Percentiles rank a stretch among this genome's conserved stretches.
phyloP scores from a whole-genome alignment of 2,329 filamentous ascomycete genomes.

The Talaromyces sp. region DNA sequence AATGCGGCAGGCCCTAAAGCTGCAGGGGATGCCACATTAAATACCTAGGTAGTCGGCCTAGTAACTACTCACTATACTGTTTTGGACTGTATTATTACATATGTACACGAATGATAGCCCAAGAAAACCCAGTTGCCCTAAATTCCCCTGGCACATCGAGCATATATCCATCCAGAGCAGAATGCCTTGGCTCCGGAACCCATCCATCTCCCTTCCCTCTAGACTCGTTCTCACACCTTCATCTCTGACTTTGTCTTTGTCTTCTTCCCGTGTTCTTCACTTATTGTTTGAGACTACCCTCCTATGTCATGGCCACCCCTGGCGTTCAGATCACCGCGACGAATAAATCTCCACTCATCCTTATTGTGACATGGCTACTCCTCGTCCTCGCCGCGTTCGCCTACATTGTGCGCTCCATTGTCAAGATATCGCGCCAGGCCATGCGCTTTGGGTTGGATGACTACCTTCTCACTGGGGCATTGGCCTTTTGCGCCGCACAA shows the following conservation, averaged over 20 bases:
- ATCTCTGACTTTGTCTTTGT: neutral
- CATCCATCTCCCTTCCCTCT: neutral
- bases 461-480: neutral
- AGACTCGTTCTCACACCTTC: neutral
- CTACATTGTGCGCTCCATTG: conserved; percentile 1
- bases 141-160: neutral
- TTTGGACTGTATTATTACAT: conserved; percentile 6
- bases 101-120: neutral
- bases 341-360: conserved; percentile 6
- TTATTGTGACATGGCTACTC: conserved; percentile 1
- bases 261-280: neutral
- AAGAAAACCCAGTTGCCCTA: neutral
- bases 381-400: neutral
- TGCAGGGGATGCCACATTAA: neutral
- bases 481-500: neutral
- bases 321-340: conserved; percentile 3
- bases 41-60: neutral
- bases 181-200: neutral
- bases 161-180: neutral
- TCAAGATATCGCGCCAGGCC: conserved; percentile 3
- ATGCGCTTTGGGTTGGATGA: neutral
- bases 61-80: too few relatives aligned
- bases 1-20: neutral
- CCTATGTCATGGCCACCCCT: neutral
- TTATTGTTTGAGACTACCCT: neutral